Percentiles rank a stretch among this genome's conserved stretches.
Conservation (phyloP, 768 basidiomycete genomes). For the Leccinum longicurvipes region DNA sequence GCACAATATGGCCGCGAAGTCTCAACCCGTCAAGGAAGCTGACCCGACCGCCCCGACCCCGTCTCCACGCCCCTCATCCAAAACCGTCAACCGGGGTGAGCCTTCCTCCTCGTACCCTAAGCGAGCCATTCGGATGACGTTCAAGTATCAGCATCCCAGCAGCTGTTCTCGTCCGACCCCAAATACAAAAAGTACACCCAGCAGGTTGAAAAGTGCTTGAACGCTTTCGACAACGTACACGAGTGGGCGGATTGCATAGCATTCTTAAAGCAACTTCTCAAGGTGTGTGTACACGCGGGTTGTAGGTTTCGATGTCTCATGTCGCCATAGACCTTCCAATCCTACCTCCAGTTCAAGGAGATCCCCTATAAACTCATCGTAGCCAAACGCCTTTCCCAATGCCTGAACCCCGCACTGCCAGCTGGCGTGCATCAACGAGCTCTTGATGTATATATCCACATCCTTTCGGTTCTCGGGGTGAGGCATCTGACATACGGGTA, state of each 20-base stretch:
- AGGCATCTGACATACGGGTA: slow-evolving; percentile 28
- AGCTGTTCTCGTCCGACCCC: slow-evolving; percentile 71
- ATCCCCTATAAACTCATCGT: slow-evolving; percentile 94
- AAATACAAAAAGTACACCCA: slow-evolving; percentile 93
- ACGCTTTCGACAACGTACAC: slow-evolving; percentile 91
- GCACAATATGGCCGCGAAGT: slow-evolving; percentile 19
- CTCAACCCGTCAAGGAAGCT: slow-evolving; percentile 14
- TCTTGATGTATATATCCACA: slow-evolving; percentile 90
- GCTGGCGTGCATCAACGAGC: slow-evolving; percentile 96
- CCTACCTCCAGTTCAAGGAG: slow-evolving; percentile 91
- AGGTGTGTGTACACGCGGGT: slow-evolving; percentile 45
- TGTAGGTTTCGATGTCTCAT: not conserved
- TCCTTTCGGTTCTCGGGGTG: slow-evolving; percentile 88
- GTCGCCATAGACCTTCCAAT: slow-evolving; percentile 77
- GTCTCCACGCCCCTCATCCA: slow-evolving; percentile 15
- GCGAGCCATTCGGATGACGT: not conserved
- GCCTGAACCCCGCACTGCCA: slow-evolving; percentile 95
- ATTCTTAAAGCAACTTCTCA: slow-evolving; percentile 90
- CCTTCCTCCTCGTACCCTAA: not conserved
- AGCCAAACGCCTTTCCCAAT: slow-evolving; percentile 92
- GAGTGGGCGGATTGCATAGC: slow-evolving; percentile 99
- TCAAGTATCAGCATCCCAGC: slow-evolving; percentile 46
- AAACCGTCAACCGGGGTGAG: slow-evolving; percentile 32
- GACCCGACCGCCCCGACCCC: slow-evolving; percentile 13
- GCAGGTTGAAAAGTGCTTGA: slow-evolving; percentile 90